These are phyloP conservation scores for Paramarasmius palmivorus DNA, from an alignment of 1,284 basidiomycete species.

Conservation along the genomic window DNA sequence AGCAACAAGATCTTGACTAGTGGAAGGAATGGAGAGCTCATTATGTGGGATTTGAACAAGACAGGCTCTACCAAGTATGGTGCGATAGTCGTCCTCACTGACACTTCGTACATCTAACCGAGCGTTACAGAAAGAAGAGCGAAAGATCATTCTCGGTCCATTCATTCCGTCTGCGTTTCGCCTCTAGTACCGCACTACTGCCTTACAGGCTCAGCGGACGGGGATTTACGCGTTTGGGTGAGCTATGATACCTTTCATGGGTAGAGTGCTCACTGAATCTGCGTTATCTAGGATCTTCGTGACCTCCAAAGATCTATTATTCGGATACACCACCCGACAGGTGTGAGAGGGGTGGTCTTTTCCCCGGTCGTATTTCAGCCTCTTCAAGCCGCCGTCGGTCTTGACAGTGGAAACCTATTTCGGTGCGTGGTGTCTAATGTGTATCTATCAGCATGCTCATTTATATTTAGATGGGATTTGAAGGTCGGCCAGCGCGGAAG, in stretches of 20 bases:
- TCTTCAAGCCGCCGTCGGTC: constrained; percentile 71
- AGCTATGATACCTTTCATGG: constrained; percentile 21
- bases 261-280: constrained; percentile 10
- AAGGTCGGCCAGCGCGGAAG: constrained; percentile 70
- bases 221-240: constrained; percentile 83
- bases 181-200: constrained; percentile 66
- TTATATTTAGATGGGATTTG: constrained; percentile 69
- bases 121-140: constrained; percentile 59
- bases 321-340: constrained; percentile 72
- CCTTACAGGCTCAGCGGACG: constrained; percentile 83
- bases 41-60: constrained; percentile 83
- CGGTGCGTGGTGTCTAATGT: constrained; percentile 31
- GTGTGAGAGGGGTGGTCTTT: constrained; percentile 73
- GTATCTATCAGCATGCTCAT: constrained; percentile 2
- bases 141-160: constrained; percentile 75
- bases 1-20: constrained; percentile 83
- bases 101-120: too few relatives aligned
- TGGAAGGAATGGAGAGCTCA: constrained; percentile 80
- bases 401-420: constrained; percentile 77
- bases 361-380: constrained; percentile 67
- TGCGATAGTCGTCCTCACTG: constrained; percentile 35
- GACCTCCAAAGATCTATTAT: constrained; percentile 69
- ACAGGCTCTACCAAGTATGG: constrained; percentile 70
- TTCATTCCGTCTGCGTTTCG: constrained; percentile 71
- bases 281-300: constrained; percentile 65